phyloP scores from a whole-genome alignment of 306 rosid genomes.

The Cercis canadensis region DNA sequence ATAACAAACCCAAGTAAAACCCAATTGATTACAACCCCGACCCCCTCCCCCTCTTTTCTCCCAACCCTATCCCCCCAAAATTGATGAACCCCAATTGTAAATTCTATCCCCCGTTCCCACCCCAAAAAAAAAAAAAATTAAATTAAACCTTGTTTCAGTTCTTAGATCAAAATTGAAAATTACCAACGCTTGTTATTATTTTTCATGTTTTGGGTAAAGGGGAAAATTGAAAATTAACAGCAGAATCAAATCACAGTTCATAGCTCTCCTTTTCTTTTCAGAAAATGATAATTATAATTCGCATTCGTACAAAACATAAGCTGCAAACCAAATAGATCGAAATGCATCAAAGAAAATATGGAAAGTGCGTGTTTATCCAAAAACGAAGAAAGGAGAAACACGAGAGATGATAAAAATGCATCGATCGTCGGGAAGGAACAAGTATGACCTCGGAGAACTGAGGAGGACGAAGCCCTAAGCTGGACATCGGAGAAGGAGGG shows the following conservation, averaged over 20 bases:
- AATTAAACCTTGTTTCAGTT: neutral
- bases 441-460: slow-evolving; percentile 65
- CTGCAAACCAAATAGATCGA: neutral
- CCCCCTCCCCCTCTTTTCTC: too few relatives aligned
- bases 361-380: too few relatives aligned
- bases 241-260: neutral
- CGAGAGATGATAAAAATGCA: neutral
- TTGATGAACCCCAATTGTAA: too few relatives aligned
- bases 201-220: too few relatives aligned
- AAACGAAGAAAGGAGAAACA: neutral
- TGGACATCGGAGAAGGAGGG: slow-evolving; percentile 28
- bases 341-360: too few relatives aligned
- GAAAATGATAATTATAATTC: neutral
- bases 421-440: neutral
- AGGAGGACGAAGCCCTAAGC: slow-evolving; percentile 58
- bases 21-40: too few relatives aligned
- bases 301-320: neutral
- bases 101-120: too few relatives aligned
- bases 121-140: too few relatives aligned
- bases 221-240: neutral
- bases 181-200: too few relatives aligned
- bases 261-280: neutral
- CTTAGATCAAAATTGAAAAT: too few relatives aligned
- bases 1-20: too few relatives aligned
- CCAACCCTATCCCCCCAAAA: too few relatives aligned